These are phyloP conservation scores for Salvia rosmarinus DNA, from an alignment of 257 asterid species.

Conservation along the genomic window DNA sequence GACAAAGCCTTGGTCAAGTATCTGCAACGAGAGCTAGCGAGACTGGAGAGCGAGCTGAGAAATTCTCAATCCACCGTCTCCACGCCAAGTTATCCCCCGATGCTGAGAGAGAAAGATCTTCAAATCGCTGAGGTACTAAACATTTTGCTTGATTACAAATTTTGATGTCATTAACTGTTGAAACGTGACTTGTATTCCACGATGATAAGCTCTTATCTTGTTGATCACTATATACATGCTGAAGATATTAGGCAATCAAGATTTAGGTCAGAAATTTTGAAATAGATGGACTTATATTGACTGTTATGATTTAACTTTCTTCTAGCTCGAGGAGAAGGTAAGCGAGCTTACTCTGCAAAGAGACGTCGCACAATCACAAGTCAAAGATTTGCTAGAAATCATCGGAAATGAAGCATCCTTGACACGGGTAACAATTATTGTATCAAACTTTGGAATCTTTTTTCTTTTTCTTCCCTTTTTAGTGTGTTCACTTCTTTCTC, in stretches of 20 bases:
- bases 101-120: slow-evolving; percentile 69
- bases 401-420: slow-evolving; percentile 54
- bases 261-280: too few relatives aligned
- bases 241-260: not conserved
- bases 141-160: not conserved
- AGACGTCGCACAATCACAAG: slow-evolving; percentile 83
- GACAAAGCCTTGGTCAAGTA: slow-evolving; percentile 88
- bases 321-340: slow-evolving; percentile 78
- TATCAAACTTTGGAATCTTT: not conserved
- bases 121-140: slow-evolving; percentile 74
- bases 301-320: slow-evolving; percentile 17
- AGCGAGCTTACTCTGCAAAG: slow-evolving; percentile 76
- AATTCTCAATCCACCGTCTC: slow-evolving; percentile 49
- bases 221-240: not conserved
- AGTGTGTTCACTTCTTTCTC: slow-evolving; percentile 9
- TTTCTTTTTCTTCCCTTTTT: not conserved
- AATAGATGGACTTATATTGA: not conserved
- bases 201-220: not conserved
- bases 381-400: slow-evolving; percentile 63
- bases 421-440: slow-evolving; percentile 48
- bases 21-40: slow-evolving; percentile 73
- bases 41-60: slow-evolving; percentile 75
- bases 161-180: slow-evolving; percentile 1
- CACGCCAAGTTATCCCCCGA: slow-evolving; percentile 50
- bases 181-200: not conserved